Percentiles rank a stretch among this genome's conserved stretches.
Conservation (phyloP, 75 land plant genomes). For the Pseudotsuga menziesii region DNA sequence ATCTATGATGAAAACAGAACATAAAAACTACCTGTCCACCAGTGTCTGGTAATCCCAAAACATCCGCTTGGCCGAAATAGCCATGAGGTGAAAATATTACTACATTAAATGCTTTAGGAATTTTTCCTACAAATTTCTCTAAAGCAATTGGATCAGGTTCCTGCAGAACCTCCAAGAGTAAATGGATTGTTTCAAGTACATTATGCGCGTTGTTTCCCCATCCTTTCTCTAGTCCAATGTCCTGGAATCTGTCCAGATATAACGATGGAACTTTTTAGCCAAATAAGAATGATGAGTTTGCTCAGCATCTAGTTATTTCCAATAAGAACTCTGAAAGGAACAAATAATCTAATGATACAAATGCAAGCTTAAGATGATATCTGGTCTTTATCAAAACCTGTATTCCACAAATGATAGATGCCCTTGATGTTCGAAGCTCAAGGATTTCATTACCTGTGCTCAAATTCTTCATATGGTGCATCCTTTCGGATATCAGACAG, state of each 20-base stretch:
- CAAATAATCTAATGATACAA: neutral
- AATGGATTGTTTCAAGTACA: slow-evolving; percentile 58
- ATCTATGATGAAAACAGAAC: neutral
- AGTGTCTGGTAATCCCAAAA: slow-evolving; percentile 95
- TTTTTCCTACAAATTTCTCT: slow-evolving; percentile 61
- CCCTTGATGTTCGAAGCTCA: neutral
- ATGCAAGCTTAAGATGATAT: neutral
- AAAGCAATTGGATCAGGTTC: slow-evolving; percentile 78
- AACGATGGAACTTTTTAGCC: neutral
- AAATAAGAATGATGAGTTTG: neutral
- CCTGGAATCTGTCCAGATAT: slow-evolving; percentile 51
- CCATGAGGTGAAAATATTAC: slow-evolving; percentile 96
- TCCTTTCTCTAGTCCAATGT: slow-evolving; percentile 88
- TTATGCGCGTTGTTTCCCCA: slow-evolving; percentile 48
- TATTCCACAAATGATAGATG: neutral
- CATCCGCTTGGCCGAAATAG: slow-evolving; percentile 93
- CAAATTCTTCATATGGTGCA: slow-evolving; percentile 54
- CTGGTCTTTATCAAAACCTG: neutral
- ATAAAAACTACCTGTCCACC: slow-evolving; percentile 80
- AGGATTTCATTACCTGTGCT: slow-evolving; percentile 43
- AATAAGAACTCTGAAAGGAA: neutral
- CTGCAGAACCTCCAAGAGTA: slow-evolving; percentile 73
- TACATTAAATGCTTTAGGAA: slow-evolving; percentile 74
- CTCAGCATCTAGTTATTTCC: neutral
- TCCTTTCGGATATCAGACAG: slow-evolving; percentile 44